Conservation (phyloP, 352 stramenopile genomes). For the Globisporangium ultimum region DNA sequence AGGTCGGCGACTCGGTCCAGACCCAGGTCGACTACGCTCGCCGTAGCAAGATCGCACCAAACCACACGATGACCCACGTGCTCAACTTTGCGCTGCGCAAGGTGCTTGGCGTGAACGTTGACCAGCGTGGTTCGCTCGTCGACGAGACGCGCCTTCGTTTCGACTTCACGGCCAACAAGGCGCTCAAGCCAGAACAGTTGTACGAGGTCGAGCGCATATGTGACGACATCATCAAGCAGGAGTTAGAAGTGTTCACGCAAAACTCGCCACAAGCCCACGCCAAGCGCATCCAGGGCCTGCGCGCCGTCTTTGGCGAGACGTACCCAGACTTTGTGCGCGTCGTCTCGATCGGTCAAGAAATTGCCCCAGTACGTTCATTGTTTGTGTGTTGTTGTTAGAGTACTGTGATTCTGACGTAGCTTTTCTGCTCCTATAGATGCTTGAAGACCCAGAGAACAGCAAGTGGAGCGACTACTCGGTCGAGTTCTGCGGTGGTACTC, state of each 20-base stretch:
- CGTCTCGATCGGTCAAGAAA: conserved; percentile 91
- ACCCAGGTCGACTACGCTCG: conserved; percentile 94
- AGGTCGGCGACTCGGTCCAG: conserved; percentile 85
- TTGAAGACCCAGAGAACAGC: conserved; percentile 86
- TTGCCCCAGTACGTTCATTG: conserved; percentile 20
- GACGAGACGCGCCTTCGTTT: conserved; percentile 97
- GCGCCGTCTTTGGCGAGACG: conserved; percentile 98
- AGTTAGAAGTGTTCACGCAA: conserved; percentile 90
- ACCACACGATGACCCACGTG: conserved; percentile 99
- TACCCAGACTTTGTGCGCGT: conserved; percentile 99
- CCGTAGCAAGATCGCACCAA: conserved; percentile 93
- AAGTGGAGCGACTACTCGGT: conserved; percentile 92
- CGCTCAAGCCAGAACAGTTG: conserved; percentile 92
- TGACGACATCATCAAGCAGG: conserved; percentile 85
- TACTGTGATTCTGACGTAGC: too few relatives aligned
- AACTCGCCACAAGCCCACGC: conserved; percentile 93
- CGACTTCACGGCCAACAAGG: conserved; percentile 97
- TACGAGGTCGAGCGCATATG: conserved; percentile 83
- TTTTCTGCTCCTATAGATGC: conserved; percentile 23
- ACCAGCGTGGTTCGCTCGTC: conserved; percentile 97
- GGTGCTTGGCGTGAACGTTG: conserved; percentile 92
- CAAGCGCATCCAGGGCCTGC: conserved; percentile 94
- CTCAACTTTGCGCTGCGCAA: conserved; percentile 97
- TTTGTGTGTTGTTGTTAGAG: too few relatives aligned
- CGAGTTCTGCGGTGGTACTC: conserved; percentile 99